Evolutionary conservation across 352 stramenopile genomes (phyloP).

Genomic region (Phytophthora nicotianae): DNA sequence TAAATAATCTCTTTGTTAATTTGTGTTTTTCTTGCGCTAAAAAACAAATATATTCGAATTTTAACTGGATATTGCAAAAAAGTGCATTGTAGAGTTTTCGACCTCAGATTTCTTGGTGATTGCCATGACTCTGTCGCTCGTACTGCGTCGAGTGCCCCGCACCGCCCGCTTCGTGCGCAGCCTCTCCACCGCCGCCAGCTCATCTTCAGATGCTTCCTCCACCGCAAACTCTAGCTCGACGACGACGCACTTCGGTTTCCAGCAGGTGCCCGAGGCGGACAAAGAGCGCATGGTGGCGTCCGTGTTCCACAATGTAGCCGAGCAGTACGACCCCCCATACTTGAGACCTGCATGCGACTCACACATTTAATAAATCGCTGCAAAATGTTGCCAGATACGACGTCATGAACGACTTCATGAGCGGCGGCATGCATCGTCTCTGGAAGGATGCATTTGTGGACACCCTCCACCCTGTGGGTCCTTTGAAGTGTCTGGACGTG

Average conservation of each 20-base stretch:
- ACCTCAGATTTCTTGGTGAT: constrained; percentile 19
- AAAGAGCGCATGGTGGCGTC: constrained; percentile 96
- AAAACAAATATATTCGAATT: too few species aligned
- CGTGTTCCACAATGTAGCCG: constrained; percentile 98
- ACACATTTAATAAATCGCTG: constrained; percentile 2
- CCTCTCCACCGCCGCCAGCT: constrained; percentile 13
- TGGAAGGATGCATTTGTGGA: constrained; percentile 98
- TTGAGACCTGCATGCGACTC: constrained; percentile 59
- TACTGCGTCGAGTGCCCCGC: constrained; percentile 21
- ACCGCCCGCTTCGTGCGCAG: constrained; percentile 19
- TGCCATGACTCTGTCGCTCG: constrained; percentile 21
- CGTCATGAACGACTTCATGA: constrained; percentile 99
- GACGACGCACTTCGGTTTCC: constrained; percentile 91
- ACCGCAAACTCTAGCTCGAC: constrained; percentile 30
- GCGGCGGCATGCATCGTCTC: constrained; percentile 92
- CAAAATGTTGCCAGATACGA: constrained; percentile 76
- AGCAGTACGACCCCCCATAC: constrained; percentile 75
- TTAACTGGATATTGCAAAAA: background rate
- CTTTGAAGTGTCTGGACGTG: constrained; percentile 93
- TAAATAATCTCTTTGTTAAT: too few species aligned
- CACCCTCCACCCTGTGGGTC: constrained; percentile 76
- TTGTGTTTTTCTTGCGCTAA: too few species aligned
- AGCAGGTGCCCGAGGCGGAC: constrained; percentile 88
- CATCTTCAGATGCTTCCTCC: background rate
- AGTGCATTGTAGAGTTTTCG: background rate